Evolutionary conservation across 805 yeast genomes (phyloP).

Genomic region (Kluyveromyces aestuarii): DNA sequence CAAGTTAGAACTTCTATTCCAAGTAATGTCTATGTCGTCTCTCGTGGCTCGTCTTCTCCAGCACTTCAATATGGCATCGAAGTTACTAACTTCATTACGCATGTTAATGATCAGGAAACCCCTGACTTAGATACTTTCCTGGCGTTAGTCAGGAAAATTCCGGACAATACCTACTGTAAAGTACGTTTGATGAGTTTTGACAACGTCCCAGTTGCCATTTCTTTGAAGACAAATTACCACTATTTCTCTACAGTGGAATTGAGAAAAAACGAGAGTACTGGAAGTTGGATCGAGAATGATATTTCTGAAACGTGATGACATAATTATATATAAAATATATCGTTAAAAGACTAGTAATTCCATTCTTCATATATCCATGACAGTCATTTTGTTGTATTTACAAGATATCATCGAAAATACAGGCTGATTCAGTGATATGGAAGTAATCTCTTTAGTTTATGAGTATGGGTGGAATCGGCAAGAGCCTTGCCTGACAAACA

Average conservation of each 20-base stretch:
- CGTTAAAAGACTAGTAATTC: neutral
- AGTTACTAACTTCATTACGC: constrained; percentile 79
- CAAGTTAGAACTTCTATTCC: constrained; percentile 74
- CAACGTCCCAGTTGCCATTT: constrained; percentile 76
- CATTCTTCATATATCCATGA: neutral
- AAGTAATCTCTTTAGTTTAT: constrained; percentile 47
- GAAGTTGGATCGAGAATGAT: constrained; percentile 48
- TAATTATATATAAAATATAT: constrained; percentile 4
- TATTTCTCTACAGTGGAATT: constrained; percentile 71
- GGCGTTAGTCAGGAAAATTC: constrained; percentile 54
- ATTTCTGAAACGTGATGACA: constrained; percentile 13
- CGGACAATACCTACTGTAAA: constrained; percentile 75
- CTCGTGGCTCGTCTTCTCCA: constrained; percentile 74
- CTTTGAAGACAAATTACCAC: constrained; percentile 80
- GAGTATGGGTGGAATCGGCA: constrained; percentile 48
- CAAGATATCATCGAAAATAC: neutral
- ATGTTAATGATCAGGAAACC: constrained; percentile 71
- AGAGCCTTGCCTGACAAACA: constrained; percentile 50
- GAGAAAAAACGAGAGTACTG: constrained; percentile 36
- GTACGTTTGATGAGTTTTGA: constrained; percentile 77
- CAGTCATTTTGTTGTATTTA: neutral
- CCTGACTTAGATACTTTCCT: constrained; percentile 62
- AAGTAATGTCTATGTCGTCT: constrained; percentile 73
- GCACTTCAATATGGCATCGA: constrained; percentile 74
- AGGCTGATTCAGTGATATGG: constrained; percentile 31